Evolutionary conservation across 176 grass and related monocot species (phyloP).

Genomic region (Aegilops longissima): DNA sequence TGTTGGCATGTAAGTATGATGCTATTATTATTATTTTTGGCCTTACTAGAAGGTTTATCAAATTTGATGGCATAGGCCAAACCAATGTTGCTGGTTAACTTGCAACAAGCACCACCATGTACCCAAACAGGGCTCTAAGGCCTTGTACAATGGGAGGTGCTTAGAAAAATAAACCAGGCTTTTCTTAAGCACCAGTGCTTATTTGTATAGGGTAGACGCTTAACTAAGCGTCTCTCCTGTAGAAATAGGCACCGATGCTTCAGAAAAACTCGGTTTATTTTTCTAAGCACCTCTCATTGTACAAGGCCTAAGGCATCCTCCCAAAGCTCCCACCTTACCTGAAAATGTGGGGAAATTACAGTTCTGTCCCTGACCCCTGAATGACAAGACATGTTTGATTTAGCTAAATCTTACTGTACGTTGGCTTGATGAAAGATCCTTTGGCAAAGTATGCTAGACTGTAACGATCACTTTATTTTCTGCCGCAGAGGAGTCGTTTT

Average conservation of each 20-base stretch:
- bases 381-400: conserved; percentile 2
- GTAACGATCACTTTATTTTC: conserved; percentile 3
- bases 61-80: background rate
- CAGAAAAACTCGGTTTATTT: too few species aligned
- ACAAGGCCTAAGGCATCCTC: background rate
- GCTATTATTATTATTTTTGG: conserved; percentile 6
- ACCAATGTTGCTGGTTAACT: background rate
- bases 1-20: background rate
- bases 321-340: background rate
- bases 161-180: too few species aligned
- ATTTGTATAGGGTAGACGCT: too few species aligned
- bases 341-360: background rate
- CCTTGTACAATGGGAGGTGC: too few species aligned
- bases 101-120: background rate
- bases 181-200: too few species aligned
- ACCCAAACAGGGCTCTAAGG: background rate
- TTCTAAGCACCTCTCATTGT: too few species aligned
- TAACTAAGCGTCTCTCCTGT: too few species aligned
- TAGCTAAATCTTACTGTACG: conserved; percentile 8
- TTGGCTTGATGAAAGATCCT: background rate
- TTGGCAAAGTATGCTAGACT: background rate
- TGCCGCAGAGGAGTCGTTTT: conserved; percentile 80
- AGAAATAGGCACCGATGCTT: too few species aligned
- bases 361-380: background rate
- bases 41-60: conserved; percentile 8